Percentiles rank a stretch among this genome's conserved stretches.
Evolutionary conservation across 73 alveolate species (phyloP).

Genomic region (Paramecium bursaria): DNA sequence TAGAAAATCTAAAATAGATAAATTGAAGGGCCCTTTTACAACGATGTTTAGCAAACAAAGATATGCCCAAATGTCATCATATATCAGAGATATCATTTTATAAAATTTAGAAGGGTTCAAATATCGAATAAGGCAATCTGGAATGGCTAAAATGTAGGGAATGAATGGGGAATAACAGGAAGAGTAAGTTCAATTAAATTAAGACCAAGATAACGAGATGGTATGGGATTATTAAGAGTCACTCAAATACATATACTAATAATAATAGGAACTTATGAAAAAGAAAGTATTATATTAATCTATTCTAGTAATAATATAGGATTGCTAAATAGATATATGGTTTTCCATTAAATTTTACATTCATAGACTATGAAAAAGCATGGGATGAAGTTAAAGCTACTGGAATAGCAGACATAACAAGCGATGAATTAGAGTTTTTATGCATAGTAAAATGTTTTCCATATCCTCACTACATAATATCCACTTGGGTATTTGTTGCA

Average conservation of each 20-base stretch:
- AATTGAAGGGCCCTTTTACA: slow-evolving; percentile 10
- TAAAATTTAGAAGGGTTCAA: slow-evolving; percentile 37
- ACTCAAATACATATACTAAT: background rate
- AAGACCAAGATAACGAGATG: slow-evolving; percentile 57
- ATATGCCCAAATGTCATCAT: slow-evolving; percentile 25
- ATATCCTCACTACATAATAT: slow-evolving; percentile 88
- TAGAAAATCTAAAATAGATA: slow-evolving; percentile 62
- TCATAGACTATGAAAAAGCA: slow-evolving; percentile 80
- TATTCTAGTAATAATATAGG: slow-evolving; percentile 42
- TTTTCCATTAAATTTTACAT: slow-evolving; percentile 90
- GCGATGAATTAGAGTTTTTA: slow-evolving; percentile 87
- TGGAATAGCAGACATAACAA: slow-evolving; percentile 90
- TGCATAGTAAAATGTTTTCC: slow-evolving; percentile 88
- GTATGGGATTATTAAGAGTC: slow-evolving; percentile 12
- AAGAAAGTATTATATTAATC: slow-evolving; percentile 12
- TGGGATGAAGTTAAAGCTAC: slow-evolving; percentile 98
- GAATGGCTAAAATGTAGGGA: background rate
- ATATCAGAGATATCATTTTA: slow-evolving; percentile 23
- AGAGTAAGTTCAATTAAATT: background rate
- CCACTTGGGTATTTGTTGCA: slow-evolving; percentile 95
- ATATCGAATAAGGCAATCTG: slow-evolving; percentile 16
- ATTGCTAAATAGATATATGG: slow-evolving; percentile 86
- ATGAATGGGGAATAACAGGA: background rate
- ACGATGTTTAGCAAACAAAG: slow-evolving; percentile 13
- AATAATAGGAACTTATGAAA: slow-evolving; percentile 44